Conservation (phyloP, 2,329 filamentous ascomycete genomes). For the Hirsutella rhossiliensis region DNA sequence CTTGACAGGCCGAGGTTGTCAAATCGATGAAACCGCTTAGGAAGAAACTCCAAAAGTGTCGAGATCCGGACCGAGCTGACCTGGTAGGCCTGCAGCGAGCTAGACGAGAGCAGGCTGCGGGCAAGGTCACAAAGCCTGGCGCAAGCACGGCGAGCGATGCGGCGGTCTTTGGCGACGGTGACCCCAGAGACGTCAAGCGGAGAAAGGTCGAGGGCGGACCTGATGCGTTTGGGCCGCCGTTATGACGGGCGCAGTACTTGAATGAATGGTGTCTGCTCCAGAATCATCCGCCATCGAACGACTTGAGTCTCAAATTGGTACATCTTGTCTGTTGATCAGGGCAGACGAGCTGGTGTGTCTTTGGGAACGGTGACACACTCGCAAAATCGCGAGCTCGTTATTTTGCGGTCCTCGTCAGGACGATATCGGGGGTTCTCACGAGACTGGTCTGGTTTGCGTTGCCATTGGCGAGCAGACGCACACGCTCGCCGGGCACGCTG, state of each 20-base stretch:
- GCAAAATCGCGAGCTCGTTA: no score
- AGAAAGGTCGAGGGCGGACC: slow-evolving; percentile 29
- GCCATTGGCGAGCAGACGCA: no score
- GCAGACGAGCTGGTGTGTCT: no score
- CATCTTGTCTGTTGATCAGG: no score
- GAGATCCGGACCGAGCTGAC: slow-evolving; percentile 63
- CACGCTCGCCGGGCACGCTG: no score
- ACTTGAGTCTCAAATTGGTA: slow-evolving; percentile 2
- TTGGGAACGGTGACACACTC: no score
- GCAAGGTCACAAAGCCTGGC: slow-evolving; percentile 28
- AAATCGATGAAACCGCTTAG: slow-evolving; percentile 43
- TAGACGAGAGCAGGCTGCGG: slow-evolving; percentile 41
- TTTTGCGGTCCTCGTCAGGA: no score
- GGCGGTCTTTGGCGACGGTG: slow-evolving; percentile 31
- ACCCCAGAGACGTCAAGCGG: slow-evolving; percentile 30
- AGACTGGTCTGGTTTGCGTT: no score
- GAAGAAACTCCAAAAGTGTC: slow-evolving; percentile 60
- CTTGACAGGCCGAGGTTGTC: slow-evolving; percentile 26
- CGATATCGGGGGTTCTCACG: no score
- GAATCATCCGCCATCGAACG: slow-evolving; percentile 17
- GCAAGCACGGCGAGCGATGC: slow-evolving; percentile 23
- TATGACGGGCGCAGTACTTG: slow-evolving; percentile 12
- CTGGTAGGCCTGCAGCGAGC: slow-evolving; percentile 56
- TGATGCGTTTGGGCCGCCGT: slow-evolving; percentile 35
- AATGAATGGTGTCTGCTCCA: no score